A percentile compares a stretch with the other conserved stretches of the same genome.
These are phyloP conservation scores for Kwoniella newhampshirensis DNA, from an alignment of 768 basidiomycete genomes.

Conservation along the genomic window DNA sequence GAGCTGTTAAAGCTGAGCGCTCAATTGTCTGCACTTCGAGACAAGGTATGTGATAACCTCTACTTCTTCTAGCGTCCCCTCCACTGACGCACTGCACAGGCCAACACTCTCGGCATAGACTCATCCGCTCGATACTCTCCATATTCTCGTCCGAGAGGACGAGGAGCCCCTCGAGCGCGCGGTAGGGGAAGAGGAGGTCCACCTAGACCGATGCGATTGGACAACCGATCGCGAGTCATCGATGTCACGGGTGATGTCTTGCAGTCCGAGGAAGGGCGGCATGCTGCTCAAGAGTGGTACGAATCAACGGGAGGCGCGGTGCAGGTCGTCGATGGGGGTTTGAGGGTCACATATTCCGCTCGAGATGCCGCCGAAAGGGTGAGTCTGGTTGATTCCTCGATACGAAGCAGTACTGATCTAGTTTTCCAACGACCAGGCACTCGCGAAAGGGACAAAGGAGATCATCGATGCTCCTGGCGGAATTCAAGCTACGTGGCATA, in stretches of 20 bases:
- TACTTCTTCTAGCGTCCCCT: neutral
- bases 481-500: constrained; percentile 33
- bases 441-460: constrained; percentile 40
- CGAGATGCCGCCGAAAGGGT: constrained; percentile 49
- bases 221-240: constrained; percentile 81
- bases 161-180: constrained; percentile 61
- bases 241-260: constrained; percentile 67
- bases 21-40: constrained; percentile 51
- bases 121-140: constrained; percentile 54
- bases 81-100: constrained; percentile 67
- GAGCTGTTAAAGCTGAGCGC: constrained; percentile 44
- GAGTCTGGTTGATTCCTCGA: constrained; percentile 7
- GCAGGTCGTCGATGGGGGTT: constrained; percentile 22
- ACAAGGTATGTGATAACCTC: constrained; percentile 56
- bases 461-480: constrained; percentile 19
- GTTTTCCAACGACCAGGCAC: constrained; percentile 23
- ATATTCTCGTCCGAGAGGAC: constrained; percentile 30
- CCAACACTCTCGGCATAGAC: constrained; percentile 52
- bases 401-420: neutral
- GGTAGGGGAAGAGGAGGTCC: constrained; percentile 63
- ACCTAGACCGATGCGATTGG: constrained; percentile 78
- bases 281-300: constrained; percentile 76
- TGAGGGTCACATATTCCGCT: constrained; percentile 38
- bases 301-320: constrained; percentile 59
- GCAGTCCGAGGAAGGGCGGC: constrained; percentile 57